Evolutionary conservation across 2,329 filamentous ascomycete genomes (phyloP), one percentile per base, ranked within the genome.

Genomic region (Aspergillus sp.): DNA sequence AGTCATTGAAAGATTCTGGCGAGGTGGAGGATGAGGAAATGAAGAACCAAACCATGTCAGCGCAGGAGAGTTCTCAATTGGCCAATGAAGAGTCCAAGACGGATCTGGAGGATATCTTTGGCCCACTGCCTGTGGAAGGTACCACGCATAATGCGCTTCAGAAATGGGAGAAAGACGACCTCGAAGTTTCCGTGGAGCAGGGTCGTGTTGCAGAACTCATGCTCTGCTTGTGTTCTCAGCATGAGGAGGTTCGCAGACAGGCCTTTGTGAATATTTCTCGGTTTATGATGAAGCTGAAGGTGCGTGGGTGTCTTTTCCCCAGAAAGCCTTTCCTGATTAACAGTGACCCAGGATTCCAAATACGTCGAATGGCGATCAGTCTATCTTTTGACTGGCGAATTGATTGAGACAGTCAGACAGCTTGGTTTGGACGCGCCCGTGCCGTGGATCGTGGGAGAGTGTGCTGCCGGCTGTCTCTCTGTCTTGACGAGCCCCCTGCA

Each of bases 121-220:
- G 77, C 19, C 64, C 73, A 2, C 66, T 77, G 0, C 70, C 78
- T 4, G 51, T 64, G 1, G 66, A 72, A 54, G 65, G 66, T n/a
- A 65, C 62, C 36, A 65, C 68, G n/a, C 65, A 72, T 38, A 59
- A 65, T 43, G 70, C 61, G 32, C 66, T 83, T 9, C 70, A 72
- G 48, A 72, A 72, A 59, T 95, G 88, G 88, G 75, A 79, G 38
- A 77, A 80, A 52, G 91, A 94, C 60, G 83, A 87, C 30, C 72
- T 87, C 0, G 85, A 90, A 39, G 82, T 90, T 58, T 79, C 88
- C 1, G 73, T 94, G 6, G 87, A 93, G 57, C 86, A 93, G 52
- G 86, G 85, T 5, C 78, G 86, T 57, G 75, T 87, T 26, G 74
- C 78, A 9, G 77, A 81, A 2, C 71, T 97, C 29, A 75, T 94